Percentiles rank a stretch among this genome's conserved stretches.
phyloP scores from a whole-genome alignment of 2,329 filamentous ascomycete genomes.

The Madurella fahalii region DNA sequence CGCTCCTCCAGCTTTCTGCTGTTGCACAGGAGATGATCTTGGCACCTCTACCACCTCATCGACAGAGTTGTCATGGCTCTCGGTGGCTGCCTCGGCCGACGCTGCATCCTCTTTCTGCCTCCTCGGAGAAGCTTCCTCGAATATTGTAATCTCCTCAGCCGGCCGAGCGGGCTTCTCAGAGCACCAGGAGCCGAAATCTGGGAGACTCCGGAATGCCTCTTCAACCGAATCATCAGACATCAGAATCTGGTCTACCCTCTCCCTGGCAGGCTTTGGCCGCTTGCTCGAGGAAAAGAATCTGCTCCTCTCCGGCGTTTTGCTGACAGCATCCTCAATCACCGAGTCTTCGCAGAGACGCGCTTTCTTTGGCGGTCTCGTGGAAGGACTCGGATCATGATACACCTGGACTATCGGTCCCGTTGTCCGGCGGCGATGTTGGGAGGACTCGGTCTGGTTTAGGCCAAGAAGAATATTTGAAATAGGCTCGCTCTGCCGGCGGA shows the following conservation, averaged over 20 bases:
- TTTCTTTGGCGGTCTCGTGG: slow-evolving; percentile 51
- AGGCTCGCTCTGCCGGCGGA: slow-evolving; percentile 52
- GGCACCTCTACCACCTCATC: slow-evolving; percentile 22
- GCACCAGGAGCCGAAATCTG: slow-evolving; percentile 49
- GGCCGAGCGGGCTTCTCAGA: slow-evolving; percentile 34
- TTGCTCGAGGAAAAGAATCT: slow-evolving; percentile 47
- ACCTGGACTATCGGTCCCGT: slow-evolving; percentile 26
- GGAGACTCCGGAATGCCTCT: slow-evolving; percentile 48
- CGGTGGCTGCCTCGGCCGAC: neutral
- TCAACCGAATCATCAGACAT: slow-evolving; percentile 57
- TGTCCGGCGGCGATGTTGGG: slow-evolving; percentile 26
- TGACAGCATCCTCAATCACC: slow-evolving; percentile 27
- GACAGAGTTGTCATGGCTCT: slow-evolving; percentile 2
- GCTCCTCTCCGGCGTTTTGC: slow-evolving; percentile 43
- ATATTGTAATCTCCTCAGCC: slow-evolving; percentile 43
- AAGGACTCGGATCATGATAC: slow-evolving; percentile 22
- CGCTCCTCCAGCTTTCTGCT: neutral
- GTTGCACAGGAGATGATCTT: slow-evolving; percentile 15
- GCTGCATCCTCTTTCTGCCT: slow-evolving; percentile 17
- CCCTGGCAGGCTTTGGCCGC: slow-evolving; percentile 27
- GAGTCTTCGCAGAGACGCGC: slow-evolving; percentile 49
- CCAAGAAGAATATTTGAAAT: slow-evolving; percentile 41
- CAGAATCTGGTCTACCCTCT: slow-evolving; percentile 41
- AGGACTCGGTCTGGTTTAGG: slow-evolving; percentile 8
- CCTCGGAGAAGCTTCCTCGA: slow-evolving; percentile 35